phyloP scores from a whole-genome alignment of 2,329 filamentous ascomycete genomes.

The Pyrenophora tritici-repentis region DNA sequence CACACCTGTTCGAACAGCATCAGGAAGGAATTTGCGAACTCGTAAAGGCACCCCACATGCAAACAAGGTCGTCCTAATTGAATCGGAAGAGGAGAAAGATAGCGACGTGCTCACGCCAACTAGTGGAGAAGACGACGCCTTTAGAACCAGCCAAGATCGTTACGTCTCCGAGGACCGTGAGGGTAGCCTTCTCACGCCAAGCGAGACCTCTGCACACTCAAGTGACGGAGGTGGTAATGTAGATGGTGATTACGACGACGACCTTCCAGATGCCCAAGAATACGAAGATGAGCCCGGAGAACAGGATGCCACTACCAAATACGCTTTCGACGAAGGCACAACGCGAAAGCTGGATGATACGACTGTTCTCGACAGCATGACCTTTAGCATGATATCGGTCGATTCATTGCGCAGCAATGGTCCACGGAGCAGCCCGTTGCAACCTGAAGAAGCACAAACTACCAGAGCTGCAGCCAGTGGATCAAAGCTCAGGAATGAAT shows the following conservation, averaged over 20 bases:
- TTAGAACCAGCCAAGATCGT: background rate
- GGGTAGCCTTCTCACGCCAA: constrained; percentile 5
- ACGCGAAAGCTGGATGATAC: constrained; percentile 49
- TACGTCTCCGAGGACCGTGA: background rate
- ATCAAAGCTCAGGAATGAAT: constrained; percentile 20
- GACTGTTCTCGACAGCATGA: constrained; percentile 55
- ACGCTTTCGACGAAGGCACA: constrained; percentile 39
- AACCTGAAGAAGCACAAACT: constrained; percentile 11
- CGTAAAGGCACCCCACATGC: constrained; percentile 38
- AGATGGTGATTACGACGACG: background rate
- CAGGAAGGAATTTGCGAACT: constrained; percentile 22
- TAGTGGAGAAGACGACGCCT: constrained; percentile 28
- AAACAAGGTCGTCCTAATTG: constrained; percentile 21
- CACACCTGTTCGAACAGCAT: constrained; percentile 18
- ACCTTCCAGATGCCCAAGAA: constrained; percentile 9
- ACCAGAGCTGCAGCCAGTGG: constrained; percentile 10
- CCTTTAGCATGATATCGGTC: constrained; percentile 58
- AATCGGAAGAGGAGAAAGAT: constrained; percentile 30
- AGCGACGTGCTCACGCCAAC: constrained; percentile 32
- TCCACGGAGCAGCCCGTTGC: constrained; percentile 33
- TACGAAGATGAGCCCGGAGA: constrained; percentile 29
- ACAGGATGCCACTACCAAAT: constrained; percentile 19
- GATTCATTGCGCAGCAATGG: constrained; percentile 50
- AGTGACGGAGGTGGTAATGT: background rate
- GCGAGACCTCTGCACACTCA: constrained; percentile 7